Conservation (phyloP, 345 rosid genomes). For the Chamaenerion angustifolium region DNA sequence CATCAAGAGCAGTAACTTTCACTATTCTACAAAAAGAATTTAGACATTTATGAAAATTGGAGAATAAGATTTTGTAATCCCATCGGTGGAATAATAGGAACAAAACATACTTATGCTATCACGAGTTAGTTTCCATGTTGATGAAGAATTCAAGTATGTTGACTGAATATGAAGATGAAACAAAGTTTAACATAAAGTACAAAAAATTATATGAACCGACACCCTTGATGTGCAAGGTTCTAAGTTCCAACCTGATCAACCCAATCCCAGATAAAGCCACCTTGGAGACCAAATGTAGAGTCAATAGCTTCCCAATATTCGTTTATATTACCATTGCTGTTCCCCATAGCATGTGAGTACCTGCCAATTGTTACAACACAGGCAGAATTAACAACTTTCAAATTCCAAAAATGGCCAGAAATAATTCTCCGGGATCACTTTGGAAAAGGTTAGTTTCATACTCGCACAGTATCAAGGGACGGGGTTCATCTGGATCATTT, state of each 20-base stretch:
- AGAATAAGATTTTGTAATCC: too few species aligned
- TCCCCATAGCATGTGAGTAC: constrained; percentile 97
- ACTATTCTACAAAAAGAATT: neutral
- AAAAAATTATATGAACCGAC: constrained; percentile 2
- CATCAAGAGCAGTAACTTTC: constrained; percentile 9
- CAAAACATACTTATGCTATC: too few species aligned
- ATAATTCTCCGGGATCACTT: constrained; percentile 12
- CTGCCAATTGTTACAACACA: constrained; percentile 29
- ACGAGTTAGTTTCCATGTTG: too few species aligned
- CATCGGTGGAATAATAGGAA: too few species aligned
- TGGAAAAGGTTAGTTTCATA: constrained; percentile 18
- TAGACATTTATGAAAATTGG: too few species aligned
- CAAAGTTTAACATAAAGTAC: neutral
- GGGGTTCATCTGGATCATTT: constrained; percentile 66
- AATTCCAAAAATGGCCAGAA: constrained; percentile 5
- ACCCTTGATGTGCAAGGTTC: too few species aligned
- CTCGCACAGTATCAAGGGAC: constrained; percentile 99
- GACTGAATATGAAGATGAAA: neutral
- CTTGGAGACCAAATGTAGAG: constrained; percentile 88
- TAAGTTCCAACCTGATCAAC: constrained; percentile 63
- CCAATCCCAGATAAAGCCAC: constrained; percentile 99
- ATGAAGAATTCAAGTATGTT: too few species aligned
- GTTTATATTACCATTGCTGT: constrained; percentile 77
- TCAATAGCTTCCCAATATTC: constrained; percentile 97
- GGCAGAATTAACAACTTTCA: constrained; percentile 7